Evolutionary conservation across 176 grass and related monocot species (phyloP).

Genomic region (Pontederia paniculata): DNA sequence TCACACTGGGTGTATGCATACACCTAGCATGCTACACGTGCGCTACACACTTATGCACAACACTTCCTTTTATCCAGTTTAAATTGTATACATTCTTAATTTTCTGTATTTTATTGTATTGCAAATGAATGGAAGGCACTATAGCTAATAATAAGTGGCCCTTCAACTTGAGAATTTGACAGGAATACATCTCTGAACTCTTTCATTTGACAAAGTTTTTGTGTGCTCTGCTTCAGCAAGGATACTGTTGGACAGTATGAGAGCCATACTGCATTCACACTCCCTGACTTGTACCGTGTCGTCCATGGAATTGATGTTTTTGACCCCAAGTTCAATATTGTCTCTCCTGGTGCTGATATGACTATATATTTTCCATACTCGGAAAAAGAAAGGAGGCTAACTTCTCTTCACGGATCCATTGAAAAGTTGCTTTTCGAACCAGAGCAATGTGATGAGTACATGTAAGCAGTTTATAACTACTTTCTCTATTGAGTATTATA

Average conservation of each 20-base stretch:
- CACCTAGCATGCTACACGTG: too few relatives aligned
- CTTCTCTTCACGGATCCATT: constrained; percentile 76
- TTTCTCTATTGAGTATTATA: neutral
- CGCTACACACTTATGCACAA: too few relatives aligned
- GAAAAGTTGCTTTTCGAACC: constrained; percentile 67
- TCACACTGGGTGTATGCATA: too few relatives aligned
- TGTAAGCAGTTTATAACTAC: constrained; percentile 44
- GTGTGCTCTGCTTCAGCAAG: constrained; percentile 40
- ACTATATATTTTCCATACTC: constrained; percentile 81
- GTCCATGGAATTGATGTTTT: constrained; percentile 98
- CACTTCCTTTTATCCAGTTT: too few relatives aligned
- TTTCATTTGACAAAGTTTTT: neutral
- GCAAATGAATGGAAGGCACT: too few relatives aligned
- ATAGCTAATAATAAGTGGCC: too few relatives aligned
- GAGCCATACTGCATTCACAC: constrained; percentile 82
- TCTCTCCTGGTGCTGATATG: constrained; percentile 90
- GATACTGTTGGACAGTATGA: constrained; percentile 98
- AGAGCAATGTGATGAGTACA: constrained; percentile 72
- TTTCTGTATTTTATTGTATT: too few relatives aligned
- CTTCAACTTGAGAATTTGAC: constrained; percentile 10
- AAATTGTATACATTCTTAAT: too few relatives aligned
- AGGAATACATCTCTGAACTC: neutral
- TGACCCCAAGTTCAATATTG: constrained; percentile 98
- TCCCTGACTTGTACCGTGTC: constrained; percentile 75
- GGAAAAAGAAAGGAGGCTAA: constrained; percentile 62